Evolutionary conservation across 352 stramenopile species (phyloP).

Genomic region (Phytophthora pistaciae): DNA sequence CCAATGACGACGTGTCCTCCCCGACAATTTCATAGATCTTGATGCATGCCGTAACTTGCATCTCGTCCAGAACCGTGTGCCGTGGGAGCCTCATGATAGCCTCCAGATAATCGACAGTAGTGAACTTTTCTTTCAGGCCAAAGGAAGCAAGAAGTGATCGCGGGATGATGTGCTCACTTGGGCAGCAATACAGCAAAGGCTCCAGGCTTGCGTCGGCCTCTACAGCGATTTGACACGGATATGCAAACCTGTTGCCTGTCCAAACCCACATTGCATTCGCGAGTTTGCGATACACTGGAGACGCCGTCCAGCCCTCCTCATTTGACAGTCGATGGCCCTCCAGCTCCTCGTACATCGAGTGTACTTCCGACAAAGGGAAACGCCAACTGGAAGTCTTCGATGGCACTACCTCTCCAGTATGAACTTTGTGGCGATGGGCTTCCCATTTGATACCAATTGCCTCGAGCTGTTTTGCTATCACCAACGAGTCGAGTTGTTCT

Average conservation of each 20-base stretch:
- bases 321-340: conserved; percentile 44
- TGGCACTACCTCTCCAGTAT: background rate
- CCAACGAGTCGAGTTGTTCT: conserved; percentile 42
- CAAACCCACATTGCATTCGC: conserved; percentile 69
- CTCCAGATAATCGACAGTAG: conserved; percentile 61
- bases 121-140: conserved; percentile 61
- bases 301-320: conserved; percentile 38
- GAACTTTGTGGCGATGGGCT: conserved; percentile 21
- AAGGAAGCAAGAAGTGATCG: conserved; percentile 66
- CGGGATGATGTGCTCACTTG: conserved; percentile 66
- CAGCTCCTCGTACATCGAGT: conserved; percentile 65
- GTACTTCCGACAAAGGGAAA: conserved; percentile 57
- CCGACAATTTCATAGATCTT: conserved; percentile 62
- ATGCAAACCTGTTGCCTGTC: conserved; percentile 69
- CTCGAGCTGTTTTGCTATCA: conserved; percentile 65
- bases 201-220: conserved; percentile 54
- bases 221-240: conserved; percentile 61
- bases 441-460: conserved; percentile 51
- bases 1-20: conserved; percentile 36
- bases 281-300: conserved; percentile 48
- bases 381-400: conserved; percentile 22
- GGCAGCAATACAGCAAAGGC: conserved; percentile 68
- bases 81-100: conserved; percentile 55
- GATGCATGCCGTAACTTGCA: conserved; percentile 44
- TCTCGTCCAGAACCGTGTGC: conserved; percentile 31